Evolutionary conservation across 2,329 filamentous ascomycete genomes (phyloP), one percentile per base, ranked within the genome.

Genomic region (Pseudodiploospora longispora): DNA sequence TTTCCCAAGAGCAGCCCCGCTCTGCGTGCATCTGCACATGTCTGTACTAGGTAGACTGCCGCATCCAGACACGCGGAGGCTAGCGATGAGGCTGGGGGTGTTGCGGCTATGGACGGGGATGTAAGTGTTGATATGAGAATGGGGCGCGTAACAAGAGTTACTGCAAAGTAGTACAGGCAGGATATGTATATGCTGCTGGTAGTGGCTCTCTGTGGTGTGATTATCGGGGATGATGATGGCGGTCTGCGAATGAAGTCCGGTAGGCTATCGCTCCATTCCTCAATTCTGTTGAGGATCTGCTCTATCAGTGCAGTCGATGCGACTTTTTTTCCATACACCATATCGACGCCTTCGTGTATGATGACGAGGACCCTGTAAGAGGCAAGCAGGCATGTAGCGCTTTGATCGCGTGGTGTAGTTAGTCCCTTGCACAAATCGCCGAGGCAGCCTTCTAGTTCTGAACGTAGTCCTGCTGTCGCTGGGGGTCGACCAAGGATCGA

Each of bases 131-230:
- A 72, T 27, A 79, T 73, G 6, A 81, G 55, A 29, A 80, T 72
- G 0, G 75, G 76, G 1, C 76, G 64, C 0, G 75, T 78, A 3
- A 75, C 72, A 1, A 80, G 55, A 19, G 76, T 79, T 1, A 80
- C 72, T 0, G 75, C 72, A 43, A 79, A 76, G 50, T 80, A 78
- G 50, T 80, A 80, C 0, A 72, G 60, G 45, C 75, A 79, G 1
- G 75, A 72, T 5, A 80, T 68, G 43, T 79, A 75, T 1, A 77
- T 63, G 27, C 68, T 75, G 0, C 69, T 70, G 28, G 76, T 66
- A 2, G 67, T 64, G 0, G 61, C 63, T 12, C 65, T 59, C 1
- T 54, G 55, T 3, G 34, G 6, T 10, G 38, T 10, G 6, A 42
- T 33, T 6, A n/a, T 30, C 27, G 28, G 30, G 10, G 27, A 36